phyloP scores from a whole-genome alignment of 2,329 filamentous ascomycete genomes.

The Arthrobotrys sphaeroides region DNA sequence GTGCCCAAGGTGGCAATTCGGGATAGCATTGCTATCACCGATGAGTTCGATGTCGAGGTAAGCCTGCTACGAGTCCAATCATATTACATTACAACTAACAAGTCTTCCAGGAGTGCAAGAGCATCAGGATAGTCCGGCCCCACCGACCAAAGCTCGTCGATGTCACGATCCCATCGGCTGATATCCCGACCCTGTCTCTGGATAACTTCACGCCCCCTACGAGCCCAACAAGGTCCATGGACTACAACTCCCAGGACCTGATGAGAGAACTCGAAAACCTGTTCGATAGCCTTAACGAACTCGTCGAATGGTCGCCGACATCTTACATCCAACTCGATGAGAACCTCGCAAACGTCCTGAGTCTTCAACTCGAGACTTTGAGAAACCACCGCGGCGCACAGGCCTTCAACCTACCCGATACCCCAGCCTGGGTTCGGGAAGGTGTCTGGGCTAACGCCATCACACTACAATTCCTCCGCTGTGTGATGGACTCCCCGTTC shows the following conservation, averaged over 20 bases:
- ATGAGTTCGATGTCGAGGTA: conserved; percentile 46
- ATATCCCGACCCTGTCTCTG: conserved; percentile 20
- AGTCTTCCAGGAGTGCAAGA: conserved; percentile 33
- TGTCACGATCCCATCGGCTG: conserved; percentile 19
- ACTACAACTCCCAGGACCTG: conserved; percentile 10
- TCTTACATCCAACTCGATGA: conserved; percentile 39
- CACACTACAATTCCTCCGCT: conserved; percentile 38
- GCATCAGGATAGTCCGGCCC: conserved; percentile 35
- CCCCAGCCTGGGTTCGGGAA: conserved; percentile 29
- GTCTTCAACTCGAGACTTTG: conserved; percentile 9
- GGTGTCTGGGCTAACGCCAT: conserved; percentile 48
- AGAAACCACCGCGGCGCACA: conserved; percentile 31
- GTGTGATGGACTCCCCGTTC: conserved; percentile 47
- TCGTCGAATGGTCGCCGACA: conserved; percentile 36
- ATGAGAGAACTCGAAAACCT: conserved; percentile 20
- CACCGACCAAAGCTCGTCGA: conserved; percentile 28
- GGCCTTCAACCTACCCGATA: conserved; percentile 20
- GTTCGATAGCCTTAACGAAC: conserved; percentile 28
- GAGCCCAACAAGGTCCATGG: conserved; percentile 12
- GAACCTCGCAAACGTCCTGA: conserved; percentile 13
- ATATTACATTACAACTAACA: neutral
- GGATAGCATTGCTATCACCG: conserved; percentile 21
- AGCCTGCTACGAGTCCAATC: neutral
- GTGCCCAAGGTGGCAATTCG: conserved; percentile 1
- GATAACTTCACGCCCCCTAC: conserved; percentile 41